These are phyloP conservation scores for Synchytrium microbalum DNA, from an alignment of 371 early-diverging fungal species.

Conservation along the genomic window DNA sequence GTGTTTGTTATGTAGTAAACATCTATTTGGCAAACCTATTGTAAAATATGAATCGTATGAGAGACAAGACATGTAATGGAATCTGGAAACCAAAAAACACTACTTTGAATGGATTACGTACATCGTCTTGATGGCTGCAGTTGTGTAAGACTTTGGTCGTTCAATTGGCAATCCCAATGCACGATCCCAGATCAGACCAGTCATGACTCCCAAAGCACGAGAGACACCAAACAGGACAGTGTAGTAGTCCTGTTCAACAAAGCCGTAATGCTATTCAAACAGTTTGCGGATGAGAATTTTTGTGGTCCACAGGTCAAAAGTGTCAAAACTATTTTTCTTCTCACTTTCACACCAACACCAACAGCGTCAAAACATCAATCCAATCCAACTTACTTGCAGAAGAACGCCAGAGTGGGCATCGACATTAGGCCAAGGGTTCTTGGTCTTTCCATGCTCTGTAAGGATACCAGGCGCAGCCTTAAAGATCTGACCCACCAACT, in stretches of 20 bases:
- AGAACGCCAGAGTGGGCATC: conserved; percentile 98
- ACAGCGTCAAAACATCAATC: neutral
- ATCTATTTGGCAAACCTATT: no score
- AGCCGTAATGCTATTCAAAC: conserved; percentile 78
- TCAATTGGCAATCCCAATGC: conserved; percentile 92
- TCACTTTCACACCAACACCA: neutral
- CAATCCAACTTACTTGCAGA: conserved; percentile 38
- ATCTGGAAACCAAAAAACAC: no score
- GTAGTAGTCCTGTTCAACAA: conserved; percentile 97
- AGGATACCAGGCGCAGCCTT: conserved; percentile 94
- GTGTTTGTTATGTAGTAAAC: no score
- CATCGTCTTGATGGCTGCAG: conserved; percentile 61
- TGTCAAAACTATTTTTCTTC: neutral
- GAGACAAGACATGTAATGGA: no score
- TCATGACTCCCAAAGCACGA: conserved; percentile 89
- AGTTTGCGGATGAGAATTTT: no score
- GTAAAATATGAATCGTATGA: no score
- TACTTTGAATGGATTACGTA: no score
- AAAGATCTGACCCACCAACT: conserved; percentile 91
- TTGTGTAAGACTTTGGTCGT: conserved; percentile 91
- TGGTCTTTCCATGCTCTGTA: conserved; percentile 98
- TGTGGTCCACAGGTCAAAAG: no score
- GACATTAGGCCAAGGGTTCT: conserved; percentile 99
- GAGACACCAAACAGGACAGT: conserved; percentile 98
- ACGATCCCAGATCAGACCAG: conserved; percentile 95